Base-by-base conservation (phyloP, 1,139 yeast species). In the Kodamaea anthophila region DNA sequence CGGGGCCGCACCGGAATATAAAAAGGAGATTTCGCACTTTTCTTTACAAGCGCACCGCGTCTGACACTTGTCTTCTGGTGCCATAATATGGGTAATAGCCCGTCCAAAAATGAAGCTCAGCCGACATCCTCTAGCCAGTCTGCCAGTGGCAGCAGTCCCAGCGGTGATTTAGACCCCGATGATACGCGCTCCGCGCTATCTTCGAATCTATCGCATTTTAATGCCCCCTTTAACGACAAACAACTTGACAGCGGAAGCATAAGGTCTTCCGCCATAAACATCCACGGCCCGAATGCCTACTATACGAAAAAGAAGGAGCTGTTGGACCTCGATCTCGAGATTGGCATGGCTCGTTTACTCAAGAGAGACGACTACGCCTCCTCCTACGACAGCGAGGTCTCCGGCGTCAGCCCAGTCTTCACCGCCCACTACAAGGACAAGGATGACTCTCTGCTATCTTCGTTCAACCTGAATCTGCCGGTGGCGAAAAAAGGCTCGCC, bases 11-110 rank as follows among this genome's bases (percentile, higher is more conserved):
- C 23, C 27, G 26, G 26, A 9, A 9, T 12, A 19, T 18, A 13
- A 23, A 28, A 18, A 21, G 19, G 21, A 22, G 15, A 19, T 15
- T 18, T 21, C 27, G 18, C 26, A 14, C 20, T 18, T 11, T 13
- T 16, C 9, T 6, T 9, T 9, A 9, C 8, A 6, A 16, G 9
- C 18, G 18, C 18, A 6, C 9, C 6, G 18, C 8, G 18, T 16
- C 18, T 16, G 18, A 10, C 9, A 23, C 26, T 23, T n/a, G 14
- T 13, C 15, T 15, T 13, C 8, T 16, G 18, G 18, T 16, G 22
- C 12, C 29, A 28, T 24, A 42, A 32, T 44, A 73, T 73, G 79
- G 78, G 79, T 60, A 72, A 70, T 54, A 70, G 74, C 68, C 77
- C 77, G 56, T 69, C 77, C 33, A 65, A 68, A 53, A 58, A 66